A percentile compares a stretch with the other conserved stretches of the same genome.
phyloP scores from a whole-genome alignment of 2,329 filamentous ascomycete genomes.

The Aspergillus spinulosporus region DNA sequence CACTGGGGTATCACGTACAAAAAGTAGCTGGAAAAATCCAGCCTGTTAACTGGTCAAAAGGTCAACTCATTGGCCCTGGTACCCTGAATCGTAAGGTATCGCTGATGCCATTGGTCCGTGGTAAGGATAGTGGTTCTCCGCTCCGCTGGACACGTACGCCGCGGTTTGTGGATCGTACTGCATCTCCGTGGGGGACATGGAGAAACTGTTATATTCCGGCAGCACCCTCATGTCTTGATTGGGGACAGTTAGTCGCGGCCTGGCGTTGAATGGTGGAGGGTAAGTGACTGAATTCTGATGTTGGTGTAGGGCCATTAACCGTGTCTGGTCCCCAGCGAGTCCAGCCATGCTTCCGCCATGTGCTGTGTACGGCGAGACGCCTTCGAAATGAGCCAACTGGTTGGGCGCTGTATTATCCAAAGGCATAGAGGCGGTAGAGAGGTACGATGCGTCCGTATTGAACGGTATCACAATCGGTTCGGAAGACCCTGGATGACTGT shows the following conservation, averaged over 20 bases:
- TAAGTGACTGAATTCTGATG: slow-evolving; percentile 37
- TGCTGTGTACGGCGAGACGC: slow-evolving; percentile 16
- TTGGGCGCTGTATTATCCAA: slow-evolving; percentile 32
- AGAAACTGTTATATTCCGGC: slow-evolving; percentile 26
- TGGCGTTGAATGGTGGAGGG: slow-evolving; percentile 33
- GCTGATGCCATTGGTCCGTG: slow-evolving; percentile 19
- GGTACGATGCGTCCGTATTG: slow-evolving; percentile 16
- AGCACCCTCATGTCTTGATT: slow-evolving; percentile 24
- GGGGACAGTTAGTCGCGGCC: slow-evolving; percentile 25
- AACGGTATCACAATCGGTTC: slow-evolving; percentile 18
- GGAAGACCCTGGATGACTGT: slow-evolving; percentile 9
- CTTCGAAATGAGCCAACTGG: slow-evolving; percentile 25
- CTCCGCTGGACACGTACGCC: slow-evolving; percentile 29
- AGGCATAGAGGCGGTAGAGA: slow-evolving; percentile 23
- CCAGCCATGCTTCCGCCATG: slow-evolving; percentile 4
- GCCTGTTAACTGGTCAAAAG: background rate
- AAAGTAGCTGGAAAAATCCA: background rate
- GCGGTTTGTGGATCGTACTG: slow-evolving; percentile 25
- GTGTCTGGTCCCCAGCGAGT: slow-evolving; percentile 18
- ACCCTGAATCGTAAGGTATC: slow-evolving; percentile 18
- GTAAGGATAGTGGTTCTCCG: slow-evolving; percentile 23
- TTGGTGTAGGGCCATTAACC: slow-evolving; percentile 21
- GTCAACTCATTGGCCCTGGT: slow-evolving; percentile 23
- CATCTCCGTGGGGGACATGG: slow-evolving; percentile 29
- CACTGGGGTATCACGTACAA: slow-evolving; percentile 7